Evolutionary conservation across 108 stramenopile species (phyloP), one percentile per base, ranked within the genome.

Genomic region (Nannochloropsis oceanica): DNA sequence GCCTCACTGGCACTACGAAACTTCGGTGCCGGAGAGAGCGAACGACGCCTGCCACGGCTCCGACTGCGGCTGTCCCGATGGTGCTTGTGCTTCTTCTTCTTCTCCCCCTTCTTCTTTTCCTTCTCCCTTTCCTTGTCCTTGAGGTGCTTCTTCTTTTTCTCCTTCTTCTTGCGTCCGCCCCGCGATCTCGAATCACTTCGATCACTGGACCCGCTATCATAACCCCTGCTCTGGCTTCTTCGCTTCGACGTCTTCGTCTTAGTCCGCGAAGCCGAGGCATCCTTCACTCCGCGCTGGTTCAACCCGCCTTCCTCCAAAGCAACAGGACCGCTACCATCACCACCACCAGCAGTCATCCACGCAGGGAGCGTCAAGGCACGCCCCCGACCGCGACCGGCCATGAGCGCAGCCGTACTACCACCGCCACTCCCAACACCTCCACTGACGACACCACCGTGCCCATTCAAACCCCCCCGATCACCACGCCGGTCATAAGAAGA

Each of bases 291-390:
- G 5, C 5, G 59, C n/a, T 73, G 22, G 5, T n/a, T 73, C 22
- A n/a, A 18, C 10, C 18, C 59, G 59, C 18, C 59, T 73, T 73
- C 59, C 59, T 18, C 59, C 22, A n/a, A n/a, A n/a, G 59, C 59
- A n/a, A 10, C 18, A n/a, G 59, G 9, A 73, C 59, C 59, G 34
- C 34, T 3, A 34, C 34, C 34, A 34, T 26, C 86, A 24, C 27
- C 34, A 2, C 79, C 88, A 14, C 87, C 88, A 42, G 87, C 85
- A 25, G 88, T 89, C 88, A 89, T 89, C 88, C 88, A 89, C 18
- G 88, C 88, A 27, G 88, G 88, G 26, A 89, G 88, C 84, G 88
- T 89, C 87, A 86, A 84, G n/a, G 82, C 87, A 25, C 88, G 87
- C 79, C 88, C 88, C 27, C 88, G 87, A 25, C 88, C 88, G 18